Evolutionary conservation across 2,329 filamentous ascomycete genomes (phyloP), one percentile per base, ranked within the genome.

Genomic region (Aspergillus tubingensis): DNA sequence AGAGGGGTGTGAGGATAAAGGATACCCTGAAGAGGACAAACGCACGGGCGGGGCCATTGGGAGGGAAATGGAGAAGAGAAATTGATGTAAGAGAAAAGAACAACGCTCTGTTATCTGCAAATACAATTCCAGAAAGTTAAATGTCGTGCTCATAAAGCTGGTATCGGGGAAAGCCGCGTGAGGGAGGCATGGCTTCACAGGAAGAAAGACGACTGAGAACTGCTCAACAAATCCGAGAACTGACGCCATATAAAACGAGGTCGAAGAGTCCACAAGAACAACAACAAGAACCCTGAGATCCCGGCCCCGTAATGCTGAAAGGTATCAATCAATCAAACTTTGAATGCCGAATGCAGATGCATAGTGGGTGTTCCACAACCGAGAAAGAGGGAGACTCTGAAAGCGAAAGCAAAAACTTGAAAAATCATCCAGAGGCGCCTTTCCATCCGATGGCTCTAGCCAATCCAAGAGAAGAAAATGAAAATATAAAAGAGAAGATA

Each of bases 81-180:
- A 36, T 13, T 36, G 11, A 15, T 36, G 6, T 19, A 21, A 19
- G 41, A 44, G 19, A 21, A 21, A 23, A 53, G 44, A 27, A 54
- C 54, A 62, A 49, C 38, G 49, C 65, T 63, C 52, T 62, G 59
- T 66, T 66, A 65, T 70, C 62, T 66, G 68, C 64, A 72, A 70
- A 69, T 71, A 71, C 67, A 72, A 65, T 65, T 65, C 67, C 59
- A 72, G 67, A 68, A 36, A 67, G 61, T 56, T 65, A 68, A 59
- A 66, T 56, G 58, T 70, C 62, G 56, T 67, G 70, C 69, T 73
- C 69, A 62, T 72, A 70, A 36, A 68, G 66, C 68, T 73, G 71
- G 70, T 73, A 73, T 73, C 70, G 68, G 65, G 39, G 30, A 50
- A 43, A 32, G 21, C 48, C 38, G 48, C 49, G 10, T 38, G 41